Conservation (phyloP, 768 basidiomycete genomes). For the Rubroboletus pulcherrimus region DNA sequence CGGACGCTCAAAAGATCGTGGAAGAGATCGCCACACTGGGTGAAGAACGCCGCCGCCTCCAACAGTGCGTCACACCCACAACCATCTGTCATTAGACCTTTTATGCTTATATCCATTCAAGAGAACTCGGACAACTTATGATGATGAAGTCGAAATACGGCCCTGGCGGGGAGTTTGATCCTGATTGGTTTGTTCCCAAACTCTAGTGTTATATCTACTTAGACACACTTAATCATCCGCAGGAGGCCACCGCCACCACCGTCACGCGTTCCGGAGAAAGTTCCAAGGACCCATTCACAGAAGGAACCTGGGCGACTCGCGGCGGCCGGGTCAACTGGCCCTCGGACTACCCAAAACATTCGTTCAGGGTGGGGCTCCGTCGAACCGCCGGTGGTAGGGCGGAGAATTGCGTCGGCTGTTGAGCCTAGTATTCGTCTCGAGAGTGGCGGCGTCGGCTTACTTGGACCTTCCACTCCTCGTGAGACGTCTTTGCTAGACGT, state of each 20-base stretch:
- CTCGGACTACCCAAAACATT: neutral
- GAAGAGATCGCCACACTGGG: neutral
- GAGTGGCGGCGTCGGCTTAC: neutral
- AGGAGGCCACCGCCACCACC: neutral
- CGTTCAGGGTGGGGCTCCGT: neutral
- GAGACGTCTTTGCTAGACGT: neutral
- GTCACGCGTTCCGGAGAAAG: neutral
- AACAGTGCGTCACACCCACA: neutral
- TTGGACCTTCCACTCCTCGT: neutral
- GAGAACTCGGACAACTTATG: neutral
- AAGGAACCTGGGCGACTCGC: neutral
- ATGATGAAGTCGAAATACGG: neutral
- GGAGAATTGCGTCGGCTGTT: no score
- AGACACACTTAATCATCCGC: neutral
- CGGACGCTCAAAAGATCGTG: neutral
- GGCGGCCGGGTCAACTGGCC: neutral
- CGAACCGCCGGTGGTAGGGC: neutral
- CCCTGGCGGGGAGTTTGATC: neutral
- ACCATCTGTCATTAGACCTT: neutral
- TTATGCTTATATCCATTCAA: neutral
- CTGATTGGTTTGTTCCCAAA: neutral
- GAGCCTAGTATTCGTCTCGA: neutral
- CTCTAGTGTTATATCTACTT: neutral
- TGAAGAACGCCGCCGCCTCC: neutral
- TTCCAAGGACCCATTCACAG: neutral